Conservation (phyloP, 2,329 filamentous ascomycete species). For the Talaromyces amestolkiae region DNA sequence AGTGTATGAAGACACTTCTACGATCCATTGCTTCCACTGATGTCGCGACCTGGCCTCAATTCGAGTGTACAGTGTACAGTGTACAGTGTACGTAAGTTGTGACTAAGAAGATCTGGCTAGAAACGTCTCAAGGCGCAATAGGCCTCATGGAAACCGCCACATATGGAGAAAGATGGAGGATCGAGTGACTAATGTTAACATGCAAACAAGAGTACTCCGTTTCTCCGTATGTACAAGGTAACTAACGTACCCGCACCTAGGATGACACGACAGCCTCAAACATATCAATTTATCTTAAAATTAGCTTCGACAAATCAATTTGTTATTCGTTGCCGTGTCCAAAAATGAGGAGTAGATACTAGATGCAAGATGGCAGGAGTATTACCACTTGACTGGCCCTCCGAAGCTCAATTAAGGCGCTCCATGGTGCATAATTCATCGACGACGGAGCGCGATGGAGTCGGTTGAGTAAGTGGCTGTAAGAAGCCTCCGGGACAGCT, state of each 20-base stretch:
- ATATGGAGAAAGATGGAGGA: background rate
- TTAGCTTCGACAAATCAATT: background rate
- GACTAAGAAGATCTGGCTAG: background rate
- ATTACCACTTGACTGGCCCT: background rate
- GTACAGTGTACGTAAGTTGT: background rate
- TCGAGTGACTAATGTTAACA: background rate
- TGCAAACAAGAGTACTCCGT: background rate
- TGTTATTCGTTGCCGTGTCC: background rate
- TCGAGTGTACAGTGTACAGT: background rate
- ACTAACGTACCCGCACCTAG: background rate
- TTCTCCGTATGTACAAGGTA: background rate
- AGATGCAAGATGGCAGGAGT: background rate
- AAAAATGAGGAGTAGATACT: background rate
- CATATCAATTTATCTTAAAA: background rate
- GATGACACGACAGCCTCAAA: background rate
- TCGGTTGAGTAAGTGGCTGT: background rate
- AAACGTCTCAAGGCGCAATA: background rate
- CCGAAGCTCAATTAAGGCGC: background rate
- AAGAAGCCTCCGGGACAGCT: background rate
- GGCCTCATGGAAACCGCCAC: background rate
- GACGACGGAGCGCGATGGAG: background rate
- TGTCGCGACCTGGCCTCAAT: background rate
- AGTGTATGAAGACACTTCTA: background rate
- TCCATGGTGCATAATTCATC: background rate
- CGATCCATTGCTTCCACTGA: background rate